A percentile compares a stretch with the other conserved stretches of the same genome.
Evolutionary conservation across 176 grass and related monocot species (phyloP).

Genomic region (Zoysia japonica): DNA sequence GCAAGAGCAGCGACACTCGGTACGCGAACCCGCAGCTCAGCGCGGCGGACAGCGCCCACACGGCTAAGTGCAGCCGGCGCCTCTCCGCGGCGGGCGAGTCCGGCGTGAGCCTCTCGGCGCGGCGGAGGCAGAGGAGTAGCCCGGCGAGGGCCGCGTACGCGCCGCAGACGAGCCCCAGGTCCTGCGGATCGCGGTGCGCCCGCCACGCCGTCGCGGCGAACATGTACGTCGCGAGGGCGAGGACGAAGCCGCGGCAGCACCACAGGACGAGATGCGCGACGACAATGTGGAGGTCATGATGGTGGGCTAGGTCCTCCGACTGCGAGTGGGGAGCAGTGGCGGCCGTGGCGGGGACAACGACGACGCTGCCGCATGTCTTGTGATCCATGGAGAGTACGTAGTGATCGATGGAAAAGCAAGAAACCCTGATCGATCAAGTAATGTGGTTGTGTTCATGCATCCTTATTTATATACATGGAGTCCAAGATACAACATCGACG

Average conservation of each 20-base stretch:
- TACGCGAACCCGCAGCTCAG: slow-evolving; percentile 31
- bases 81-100: background rate
- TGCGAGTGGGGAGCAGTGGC: background rate
- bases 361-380: too few species aligned
- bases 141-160: background rate
- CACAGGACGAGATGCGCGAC: background rate
- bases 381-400: too few species aligned
- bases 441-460: too few species aligned
- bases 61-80: background rate
- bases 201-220: background rate
- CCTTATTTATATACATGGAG: too few species aligned
- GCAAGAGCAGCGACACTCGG: background rate
- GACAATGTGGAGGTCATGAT: too few species aligned
- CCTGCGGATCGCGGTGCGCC: background rate
- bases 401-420: too few species aligned
- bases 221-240: slow-evolving; percentile 15
- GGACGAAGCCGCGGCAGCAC: background rate
- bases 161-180: background rate
- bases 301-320: background rate
- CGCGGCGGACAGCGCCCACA: background rate
- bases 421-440: too few species aligned
- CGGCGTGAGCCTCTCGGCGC: background rate
- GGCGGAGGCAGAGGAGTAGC: slow-evolving; percentile 7
- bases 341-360: too few species aligned
- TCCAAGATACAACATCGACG: too few species aligned